Conservation (phyloP, 2,329 filamentous ascomycete species). For the Trichoderma sp. region DNA sequence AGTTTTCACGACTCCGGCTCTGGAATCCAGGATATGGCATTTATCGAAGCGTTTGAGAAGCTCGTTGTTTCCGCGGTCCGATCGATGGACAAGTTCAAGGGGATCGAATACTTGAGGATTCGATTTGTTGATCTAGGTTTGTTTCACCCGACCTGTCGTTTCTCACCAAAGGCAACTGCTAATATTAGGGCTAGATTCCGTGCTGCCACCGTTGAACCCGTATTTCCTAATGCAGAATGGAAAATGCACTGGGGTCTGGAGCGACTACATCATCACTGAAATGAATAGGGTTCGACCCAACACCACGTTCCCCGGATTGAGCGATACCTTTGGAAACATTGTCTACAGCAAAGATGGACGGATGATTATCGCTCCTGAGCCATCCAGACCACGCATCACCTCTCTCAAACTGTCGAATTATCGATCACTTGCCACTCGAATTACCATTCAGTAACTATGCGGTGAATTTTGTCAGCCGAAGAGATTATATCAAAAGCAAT, state of each 20-base stretch:
- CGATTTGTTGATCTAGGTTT: conserved; percentile 70
- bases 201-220: conserved; percentile 67
- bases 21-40: conserved; percentile 68
- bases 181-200: conserved; percentile 52
- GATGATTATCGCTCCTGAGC: conserved; percentile 55
- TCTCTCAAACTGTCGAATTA: conserved; percentile 60
- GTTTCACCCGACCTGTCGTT: conserved; percentile 21
- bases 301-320: conserved; percentile 58
- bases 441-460: conserved; percentile 35
- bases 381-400: conserved; percentile 49
- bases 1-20: conserved; percentile 62
- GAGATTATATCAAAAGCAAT: not conserved
- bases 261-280: conserved; percentile 60
- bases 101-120: conserved; percentile 65
- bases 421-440: conserved; percentile 44
- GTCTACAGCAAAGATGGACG: conserved; percentile 58
- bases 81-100: conserved; percentile 55
- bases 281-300: conserved; percentile 58
- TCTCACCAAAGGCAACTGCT: not conserved
- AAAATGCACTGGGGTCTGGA: conserved; percentile 69
- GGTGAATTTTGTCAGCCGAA: not conserved
- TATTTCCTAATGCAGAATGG: conserved; percentile 64
- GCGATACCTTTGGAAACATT: conserved; percentile 61
- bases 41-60: conserved; percentile 68
- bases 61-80: conserved; percentile 63